Conservation (phyloP, 345 rosid species). For the Anastatica hierochuntica region DNA sequence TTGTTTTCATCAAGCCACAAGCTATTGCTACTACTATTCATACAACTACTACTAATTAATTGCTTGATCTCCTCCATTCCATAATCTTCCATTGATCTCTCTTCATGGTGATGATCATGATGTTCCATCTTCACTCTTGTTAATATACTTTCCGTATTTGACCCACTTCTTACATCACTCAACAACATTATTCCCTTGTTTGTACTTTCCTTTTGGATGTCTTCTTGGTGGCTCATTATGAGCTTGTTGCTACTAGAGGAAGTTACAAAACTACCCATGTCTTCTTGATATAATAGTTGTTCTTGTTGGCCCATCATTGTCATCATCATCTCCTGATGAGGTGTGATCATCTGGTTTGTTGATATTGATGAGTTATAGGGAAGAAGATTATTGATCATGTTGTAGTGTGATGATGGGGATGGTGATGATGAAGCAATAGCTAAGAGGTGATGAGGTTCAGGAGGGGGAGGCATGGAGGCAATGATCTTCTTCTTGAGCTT, state of each 20-base stretch:
- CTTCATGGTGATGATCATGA: no score
- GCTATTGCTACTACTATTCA: conserved; percentile 26
- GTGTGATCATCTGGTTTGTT: conserved; percentile 27
- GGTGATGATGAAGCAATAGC: conserved; percentile 23
- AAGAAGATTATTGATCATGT: conserved; percentile 15
- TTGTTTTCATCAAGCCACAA: conserved; percentile 56
- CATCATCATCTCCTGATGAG: conserved; percentile 27
- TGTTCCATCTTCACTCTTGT: conserved; percentile 30
- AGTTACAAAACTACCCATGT: no score
- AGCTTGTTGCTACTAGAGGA: no score
- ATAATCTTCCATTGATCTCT: conserved; percentile 35
- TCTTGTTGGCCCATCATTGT: conserved; percentile 30
- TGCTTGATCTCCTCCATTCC: conserved; percentile 79
- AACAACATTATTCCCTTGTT: conserved; percentile 22
- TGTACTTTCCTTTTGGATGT: no score
- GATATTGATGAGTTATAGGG: conserved; percentile 30
- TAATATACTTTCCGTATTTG: conserved; percentile 50
- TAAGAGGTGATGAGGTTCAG: no score
- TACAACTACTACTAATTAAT: conserved; percentile 44
- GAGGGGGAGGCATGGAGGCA: conserved; percentile 18
- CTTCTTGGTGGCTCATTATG: no score
- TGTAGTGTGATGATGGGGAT: conserved; percentile 26
- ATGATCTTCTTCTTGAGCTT: conserved; percentile 81
- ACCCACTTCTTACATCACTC: conserved; percentile 43
- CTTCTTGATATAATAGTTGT: conserved; percentile 20